Evolutionary conservation across 768 basidiomycete genomes (phyloP), one percentile per base, ranked within the genome.

Genomic region (Mycena alexandri): DNA sequence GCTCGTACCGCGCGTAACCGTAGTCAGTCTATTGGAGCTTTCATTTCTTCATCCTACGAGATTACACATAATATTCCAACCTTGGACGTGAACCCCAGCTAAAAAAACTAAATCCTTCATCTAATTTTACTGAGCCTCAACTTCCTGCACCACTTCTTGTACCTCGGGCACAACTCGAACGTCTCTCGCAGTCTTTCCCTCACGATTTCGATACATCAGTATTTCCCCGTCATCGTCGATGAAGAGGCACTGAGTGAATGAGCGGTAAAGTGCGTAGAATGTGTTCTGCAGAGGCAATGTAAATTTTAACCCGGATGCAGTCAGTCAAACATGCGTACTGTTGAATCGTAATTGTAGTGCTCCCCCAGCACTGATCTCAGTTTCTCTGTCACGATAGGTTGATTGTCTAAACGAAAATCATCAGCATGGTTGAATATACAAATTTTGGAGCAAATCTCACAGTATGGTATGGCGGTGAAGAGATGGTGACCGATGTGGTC

Each of bases 261-360:
- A 83, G 44, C 87, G 82, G 71, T 86, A 89, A 12, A 89, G 82
- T 5, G 88, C 87, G 17, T 84, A 81, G 80, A 89, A 89, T 24
- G 25, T 42, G 38, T 61, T 61, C 50, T 44, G 52, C n/a, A 16
- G 17, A 47, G 2, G 16, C n/a, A 14, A 19, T 48, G 4, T 8
- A 50, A 44, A 47, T 50, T 57, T 33, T 38, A 63, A 38, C 9
- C 50, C 4, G 13, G 13, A 51, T 6, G 50, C 3, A 11, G 13
- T 14, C 29, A 51, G 41, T n/a, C n/a, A 19, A 22, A 41, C 4
- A n/a, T n/a, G 16, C 29, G 56, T 72, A 87, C 87, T 36, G 88
- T 87, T 6, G 88, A 86, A 69, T 89, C 88, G 68, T 83, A 88
- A 70, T 88, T 88, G 73, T 90, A 87, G 61, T 89, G 83, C 12